Evolutionary conservation across 106 monocot genomes (phyloP).

Genomic region (Acanthochlamys bracteata): DNA sequence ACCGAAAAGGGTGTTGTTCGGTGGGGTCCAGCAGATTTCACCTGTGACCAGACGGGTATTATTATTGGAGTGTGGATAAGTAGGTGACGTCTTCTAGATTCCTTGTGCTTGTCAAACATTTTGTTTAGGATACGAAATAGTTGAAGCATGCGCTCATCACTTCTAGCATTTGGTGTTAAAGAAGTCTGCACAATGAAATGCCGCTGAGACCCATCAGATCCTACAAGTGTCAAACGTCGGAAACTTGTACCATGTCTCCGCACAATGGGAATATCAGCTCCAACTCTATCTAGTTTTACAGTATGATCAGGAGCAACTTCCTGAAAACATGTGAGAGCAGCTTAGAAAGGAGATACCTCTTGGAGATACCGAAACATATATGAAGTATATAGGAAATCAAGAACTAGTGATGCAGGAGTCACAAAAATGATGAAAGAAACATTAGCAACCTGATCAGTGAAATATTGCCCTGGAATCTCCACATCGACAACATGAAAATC

Average conservation of each 20-base stretch:
- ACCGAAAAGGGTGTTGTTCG: no score
- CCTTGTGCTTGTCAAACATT: slow-evolving; percentile 98
- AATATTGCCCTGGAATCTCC: slow-evolving; percentile 96
- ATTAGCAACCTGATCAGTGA: slow-evolving; percentile 77
- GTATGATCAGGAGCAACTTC: slow-evolving; percentile 99
- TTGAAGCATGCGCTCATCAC: slow-evolving; percentile 96
- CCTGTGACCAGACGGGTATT: slow-evolving; percentile 99
- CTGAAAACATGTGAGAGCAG: slow-evolving; percentile 21
- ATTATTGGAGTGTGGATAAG: slow-evolving; percentile 93
- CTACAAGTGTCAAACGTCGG: slow-evolving; percentile 88
- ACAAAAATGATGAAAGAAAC: neutral
- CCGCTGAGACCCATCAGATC: slow-evolving; percentile 98
- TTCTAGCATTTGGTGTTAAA: slow-evolving; percentile 96
- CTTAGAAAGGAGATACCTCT: neutral
- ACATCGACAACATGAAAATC: slow-evolving; percentile 99
- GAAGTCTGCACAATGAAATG: slow-evolving; percentile 99
- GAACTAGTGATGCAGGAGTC: no score
- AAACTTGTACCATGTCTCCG: slow-evolving; percentile 94
- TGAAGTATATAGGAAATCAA: no score
- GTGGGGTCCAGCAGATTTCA: no score
- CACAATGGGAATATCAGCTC: slow-evolving; percentile 91
- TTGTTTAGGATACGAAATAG: slow-evolving; percentile 86
- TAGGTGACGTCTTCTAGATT: slow-evolving; percentile 82
- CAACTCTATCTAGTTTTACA: slow-evolving; percentile 83
- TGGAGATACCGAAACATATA: no score